phyloP scores from a whole-genome alignment of 31 red algal species.

The Bonnemaisonia californica region DNA sequence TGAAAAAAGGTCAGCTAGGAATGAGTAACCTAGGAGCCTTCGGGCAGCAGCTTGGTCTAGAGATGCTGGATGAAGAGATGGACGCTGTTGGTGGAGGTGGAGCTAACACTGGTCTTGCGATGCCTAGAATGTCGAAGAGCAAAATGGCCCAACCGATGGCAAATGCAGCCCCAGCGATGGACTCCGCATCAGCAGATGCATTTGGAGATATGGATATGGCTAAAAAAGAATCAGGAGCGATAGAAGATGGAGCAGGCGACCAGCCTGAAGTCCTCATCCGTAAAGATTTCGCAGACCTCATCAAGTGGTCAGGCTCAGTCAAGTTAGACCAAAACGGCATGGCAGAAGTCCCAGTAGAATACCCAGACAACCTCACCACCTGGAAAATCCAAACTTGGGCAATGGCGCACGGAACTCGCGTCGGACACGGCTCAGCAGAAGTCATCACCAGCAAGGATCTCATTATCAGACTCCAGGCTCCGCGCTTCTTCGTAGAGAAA shows the following conservation, averaged over 20 bases:
- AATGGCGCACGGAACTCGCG: conserved; percentile 7
- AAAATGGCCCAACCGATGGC: no score
- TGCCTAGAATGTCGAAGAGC: no score
- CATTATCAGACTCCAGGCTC: conserved; percentile 5
- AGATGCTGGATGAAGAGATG: no score
- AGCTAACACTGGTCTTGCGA: no score
- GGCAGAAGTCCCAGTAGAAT: neutral
- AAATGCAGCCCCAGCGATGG: no score
- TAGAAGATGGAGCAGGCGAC: neutral
- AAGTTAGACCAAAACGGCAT: neutral
- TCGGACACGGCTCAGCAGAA: neutral
- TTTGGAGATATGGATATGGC: no score
- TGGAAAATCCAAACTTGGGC: conserved; percentile 19
- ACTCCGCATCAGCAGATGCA: no score
- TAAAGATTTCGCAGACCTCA: neutral
- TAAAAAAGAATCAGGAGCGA: neutral
- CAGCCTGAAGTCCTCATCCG: neutral
- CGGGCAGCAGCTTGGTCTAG: no score
- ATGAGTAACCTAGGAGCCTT: no score
- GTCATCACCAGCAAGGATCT: conserved; percentile 14
- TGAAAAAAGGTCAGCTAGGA: no score
- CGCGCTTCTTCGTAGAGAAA: conserved; percentile 21
- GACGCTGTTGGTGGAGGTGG: no score
- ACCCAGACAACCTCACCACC: conserved; percentile 16
- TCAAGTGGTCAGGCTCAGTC: neutral